Evolutionary conservation across 352 stramenopile genomes (phyloP), one percentile per base, ranked within the genome.

Genomic region (Pythium diclinum): DNA sequence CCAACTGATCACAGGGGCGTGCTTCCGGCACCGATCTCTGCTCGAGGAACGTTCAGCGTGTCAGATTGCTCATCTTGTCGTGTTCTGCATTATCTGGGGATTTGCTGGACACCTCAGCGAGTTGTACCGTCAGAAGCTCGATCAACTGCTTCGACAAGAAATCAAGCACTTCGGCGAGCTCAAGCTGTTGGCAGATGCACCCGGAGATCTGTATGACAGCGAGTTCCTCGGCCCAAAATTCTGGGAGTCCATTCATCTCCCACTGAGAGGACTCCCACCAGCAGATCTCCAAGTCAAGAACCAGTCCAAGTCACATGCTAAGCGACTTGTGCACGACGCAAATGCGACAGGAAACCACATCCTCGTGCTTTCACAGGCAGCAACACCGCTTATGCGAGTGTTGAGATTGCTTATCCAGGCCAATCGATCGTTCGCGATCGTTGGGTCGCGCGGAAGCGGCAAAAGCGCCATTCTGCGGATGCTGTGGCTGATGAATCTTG

Each of bases 401-500:
- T 74, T 76, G 32, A 62, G 68, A 3, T 44, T 78, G 19, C 38
- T 87, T 0, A 21, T 87, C 21, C 76, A 76, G 7, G 75, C 63
- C 0, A 71, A 61, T 5, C 58, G 56, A 10, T 87, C 81, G 0
- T 87, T 90, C 46, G 23, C 87, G 42, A 28, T 90, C 14, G 55
- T 75, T 16, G 79, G 79, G 0, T 54, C 77, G 0, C 69, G 71
- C 67, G 81, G 76, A 1, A 69, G 65, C 17, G 81, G 81, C 0
- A 90, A 90, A 38, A 81, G 74, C 0, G 81, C 81, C 2, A 28
- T 88, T 16, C 34, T 90, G 28, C 69, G 78, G 6, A 67, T 77
- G 47, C 28, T 90, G 7, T 51, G 65, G 21, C 56, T 56, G 21
- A 64, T 75, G 19, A 86, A 88, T 30, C 57, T 69, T 0, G 66